Percentiles rank a stretch among this genome's conserved stretches.
These are phyloP conservation scores for Thozetella sp. DNA, from an alignment of 495 filamentous ascomycete species.

Conservation along the genomic window DNA sequence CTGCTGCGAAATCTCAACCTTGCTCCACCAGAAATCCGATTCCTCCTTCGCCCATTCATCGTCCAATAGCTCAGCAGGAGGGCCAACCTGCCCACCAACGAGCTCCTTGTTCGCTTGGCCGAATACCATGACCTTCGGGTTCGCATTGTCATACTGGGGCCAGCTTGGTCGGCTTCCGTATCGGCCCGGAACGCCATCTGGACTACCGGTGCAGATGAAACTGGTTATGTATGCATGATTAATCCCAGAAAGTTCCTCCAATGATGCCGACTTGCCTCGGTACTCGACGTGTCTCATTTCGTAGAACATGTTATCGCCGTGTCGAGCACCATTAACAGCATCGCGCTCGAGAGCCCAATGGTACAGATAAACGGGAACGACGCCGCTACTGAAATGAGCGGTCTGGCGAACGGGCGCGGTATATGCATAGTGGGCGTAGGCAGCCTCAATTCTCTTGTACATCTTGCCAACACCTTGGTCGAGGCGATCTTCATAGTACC, in stretches of 20 bases:
- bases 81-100: conserved; percentile 34
- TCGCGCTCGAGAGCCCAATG: conserved; percentile 42
- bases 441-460: conserved; percentile 55
- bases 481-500: conserved; percentile 12
- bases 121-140: conserved; percentile 40
- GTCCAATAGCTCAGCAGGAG: conserved; percentile 33
- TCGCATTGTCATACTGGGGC: conserved; percentile 9
- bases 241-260: not conserved
- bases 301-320: conserved; percentile 3
- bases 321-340: not conserved
- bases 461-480: conserved; percentile 40
- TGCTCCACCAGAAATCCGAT: conserved; percentile 52
- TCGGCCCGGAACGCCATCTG: conserved; percentile 3
- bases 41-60: conserved; percentile 39
- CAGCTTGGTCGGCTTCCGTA: not conserved
- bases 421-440: conserved; percentile 62
- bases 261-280: not conserved
- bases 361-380: conserved; percentile 50
- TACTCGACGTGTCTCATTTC: not conserved
- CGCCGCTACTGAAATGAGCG: conserved; percentile 37
- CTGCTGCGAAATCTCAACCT: conserved; percentile 9
- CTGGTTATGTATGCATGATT: not conserved
- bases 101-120: conserved; percentile 58
- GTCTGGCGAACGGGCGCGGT: conserved; percentile 58
- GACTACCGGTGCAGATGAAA: conserved; percentile 29